Conservation (phyloP, 2,329 filamentous ascomycete genomes). For the Aspergillus thermomutatus region DNA sequence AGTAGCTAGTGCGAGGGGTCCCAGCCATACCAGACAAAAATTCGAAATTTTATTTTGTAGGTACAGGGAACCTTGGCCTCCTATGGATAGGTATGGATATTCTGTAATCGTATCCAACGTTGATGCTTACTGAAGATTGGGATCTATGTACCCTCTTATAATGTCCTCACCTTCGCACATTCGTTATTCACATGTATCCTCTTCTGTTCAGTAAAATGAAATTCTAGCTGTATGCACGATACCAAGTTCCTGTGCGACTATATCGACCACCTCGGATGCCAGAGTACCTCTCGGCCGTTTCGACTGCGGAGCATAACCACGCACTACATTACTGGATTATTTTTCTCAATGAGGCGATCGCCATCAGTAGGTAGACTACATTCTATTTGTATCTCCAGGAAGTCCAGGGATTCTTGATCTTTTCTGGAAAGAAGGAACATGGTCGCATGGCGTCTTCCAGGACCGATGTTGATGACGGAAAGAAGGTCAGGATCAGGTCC, state of each 20-base stretch:
- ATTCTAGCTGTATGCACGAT: neutral
- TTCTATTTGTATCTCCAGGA: neutral
- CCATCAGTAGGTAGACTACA: neutral
- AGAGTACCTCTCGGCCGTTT: neutral
- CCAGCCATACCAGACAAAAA: neutral
- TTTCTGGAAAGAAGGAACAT: neutral
- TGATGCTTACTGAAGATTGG: neutral
- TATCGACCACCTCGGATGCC: neutral
- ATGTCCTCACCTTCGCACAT: neutral
- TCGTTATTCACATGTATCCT: neutral
- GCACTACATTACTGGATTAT: neutral
- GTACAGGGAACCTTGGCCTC: neutral
- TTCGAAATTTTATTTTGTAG: neutral
- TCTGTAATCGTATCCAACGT: neutral
- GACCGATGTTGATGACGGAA: neutral
- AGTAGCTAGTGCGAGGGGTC: neutral
- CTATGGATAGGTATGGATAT: no score
- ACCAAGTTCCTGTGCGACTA: neutral
- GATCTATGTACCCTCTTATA: neutral
- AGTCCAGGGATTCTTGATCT: neutral
- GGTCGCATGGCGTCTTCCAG: conserved; percentile 5
- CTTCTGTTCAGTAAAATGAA: neutral
- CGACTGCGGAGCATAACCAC: neutral
- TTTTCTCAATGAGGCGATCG: neutral
- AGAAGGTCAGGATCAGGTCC: conserved; percentile 10